These are phyloP conservation scores for Cystobasidium sp. DNA, from an alignment of 1,284 basidiomycete genomes.

Conservation along the genomic window DNA sequence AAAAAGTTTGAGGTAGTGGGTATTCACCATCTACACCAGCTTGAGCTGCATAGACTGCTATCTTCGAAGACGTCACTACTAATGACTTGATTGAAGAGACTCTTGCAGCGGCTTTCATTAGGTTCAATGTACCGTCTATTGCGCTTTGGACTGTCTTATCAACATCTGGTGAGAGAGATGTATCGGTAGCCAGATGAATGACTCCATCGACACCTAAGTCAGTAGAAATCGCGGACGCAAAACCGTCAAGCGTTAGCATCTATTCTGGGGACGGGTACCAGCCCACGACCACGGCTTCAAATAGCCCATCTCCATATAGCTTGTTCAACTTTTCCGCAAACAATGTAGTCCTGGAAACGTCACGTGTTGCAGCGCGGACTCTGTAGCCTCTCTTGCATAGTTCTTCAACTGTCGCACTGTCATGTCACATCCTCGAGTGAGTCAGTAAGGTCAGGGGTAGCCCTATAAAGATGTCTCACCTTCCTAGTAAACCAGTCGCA, in stretches of 20 bases:
- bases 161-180: slow-evolving; percentile 30
- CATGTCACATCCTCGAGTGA: not conserved
- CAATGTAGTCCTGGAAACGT: not conserved
- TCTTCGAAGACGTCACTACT: slow-evolving; percentile 42
- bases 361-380: slow-evolving; percentile 7
- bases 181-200: slow-evolving; percentile 42
- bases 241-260: too few relatives aligned
- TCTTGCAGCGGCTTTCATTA: slow-evolving; percentile 29
- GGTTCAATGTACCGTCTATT: slow-evolving; percentile 14
- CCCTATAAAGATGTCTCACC: not conserved
- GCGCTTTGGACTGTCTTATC: slow-evolving; percentile 32
- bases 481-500: slow-evolving; percentile 34
- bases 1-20: not conserved
- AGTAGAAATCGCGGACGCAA: not conserved
- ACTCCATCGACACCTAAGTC: slow-evolving; percentile 4
- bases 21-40: slow-evolving; percentile 27
- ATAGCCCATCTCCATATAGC: slow-evolving; percentile 19
- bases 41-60: slow-evolving; percentile 23
- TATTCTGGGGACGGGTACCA: too few relatives aligned
- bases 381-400: slow-evolving; percentile 30
- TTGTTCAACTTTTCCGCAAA: slow-evolving; percentile 28
- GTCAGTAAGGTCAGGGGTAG: not conserved
- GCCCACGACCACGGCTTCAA: slow-evolving; percentile 26
- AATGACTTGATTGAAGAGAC: slow-evolving; percentile 38
- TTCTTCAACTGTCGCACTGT: slow-evolving; percentile 24